These are phyloP conservation scores for Diplodia sapinea DNA, from an alignment of 2,329 filamentous ascomycete genomes.

Conservation along the genomic window DNA sequence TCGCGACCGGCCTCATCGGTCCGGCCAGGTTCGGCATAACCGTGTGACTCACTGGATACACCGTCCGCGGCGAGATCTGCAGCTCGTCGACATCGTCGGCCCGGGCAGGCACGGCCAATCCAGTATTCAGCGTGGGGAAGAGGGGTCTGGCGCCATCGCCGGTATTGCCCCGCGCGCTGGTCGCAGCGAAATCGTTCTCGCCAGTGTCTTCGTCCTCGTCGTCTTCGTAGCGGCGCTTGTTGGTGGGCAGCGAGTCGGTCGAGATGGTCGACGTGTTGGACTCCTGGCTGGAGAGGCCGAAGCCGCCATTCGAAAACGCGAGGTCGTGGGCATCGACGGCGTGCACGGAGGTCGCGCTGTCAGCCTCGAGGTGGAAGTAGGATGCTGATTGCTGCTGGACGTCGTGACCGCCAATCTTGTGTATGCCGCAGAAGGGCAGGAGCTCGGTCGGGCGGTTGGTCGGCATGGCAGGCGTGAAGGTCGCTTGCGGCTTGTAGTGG, in stretches of 20 bases:
- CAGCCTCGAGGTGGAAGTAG: constrained; percentile 49
- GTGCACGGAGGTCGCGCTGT: constrained; percentile 38
- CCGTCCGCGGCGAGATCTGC: constrained; percentile 43
- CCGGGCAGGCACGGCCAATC: constrained; percentile 35
- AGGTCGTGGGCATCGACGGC: constrained; percentile 13
- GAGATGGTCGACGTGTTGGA: constrained; percentile 41
- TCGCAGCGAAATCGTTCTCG: neutral
- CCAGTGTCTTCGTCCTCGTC: constrained; percentile 44
- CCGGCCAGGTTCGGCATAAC: constrained; percentile 30
- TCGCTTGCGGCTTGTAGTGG: constrained; percentile 2
- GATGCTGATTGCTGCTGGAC: constrained; percentile 46
- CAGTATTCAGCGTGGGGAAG: constrained; percentile 34
- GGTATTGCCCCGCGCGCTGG: constrained; percentile 35
- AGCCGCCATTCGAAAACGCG: constrained; percentile 42
- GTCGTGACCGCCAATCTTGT: constrained; percentile 68
- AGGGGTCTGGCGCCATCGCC: constrained; percentile 9
- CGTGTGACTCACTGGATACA: constrained; percentile 35
- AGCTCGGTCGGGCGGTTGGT: constrained; percentile 62
- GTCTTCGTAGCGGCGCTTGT: constrained; percentile 50
- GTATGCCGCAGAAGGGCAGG: constrained; percentile 79
- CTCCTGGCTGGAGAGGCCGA: constrained; percentile 44
- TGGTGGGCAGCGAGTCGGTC: constrained; percentile 39
- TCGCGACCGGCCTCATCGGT: constrained; percentile 39
- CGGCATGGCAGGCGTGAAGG: neutral
- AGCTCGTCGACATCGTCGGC: constrained; percentile 42